Evolutionary conservation across 768 basidiomycete genomes (phyloP).

Genomic region (Collybia sordida): DNA sequence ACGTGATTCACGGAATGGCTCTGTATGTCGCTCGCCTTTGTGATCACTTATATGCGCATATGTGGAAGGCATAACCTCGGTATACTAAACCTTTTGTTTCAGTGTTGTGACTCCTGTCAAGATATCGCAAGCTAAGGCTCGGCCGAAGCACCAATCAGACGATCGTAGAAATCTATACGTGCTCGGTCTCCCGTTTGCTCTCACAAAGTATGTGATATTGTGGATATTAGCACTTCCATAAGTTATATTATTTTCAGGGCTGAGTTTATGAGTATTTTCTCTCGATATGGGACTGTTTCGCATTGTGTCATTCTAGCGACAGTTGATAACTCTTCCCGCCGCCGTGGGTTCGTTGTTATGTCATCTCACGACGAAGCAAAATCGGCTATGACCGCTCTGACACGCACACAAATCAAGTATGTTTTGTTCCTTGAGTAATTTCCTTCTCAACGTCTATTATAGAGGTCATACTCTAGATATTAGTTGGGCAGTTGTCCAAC

Average conservation of each 20-base stretch:
- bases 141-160: conserved; percentile 30
- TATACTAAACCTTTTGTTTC: not conserved
- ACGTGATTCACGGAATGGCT: conserved; percentile 50
- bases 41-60: conserved; percentile 14
- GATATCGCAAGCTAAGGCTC: conserved; percentile 18
- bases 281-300: conserved; percentile 62
- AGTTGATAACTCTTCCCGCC: conserved; percentile 78
- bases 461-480: conserved; percentile 79
- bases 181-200: conserved; percentile 78
- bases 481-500: conserved; percentile 87
- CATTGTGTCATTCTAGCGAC: conserved; percentile 85
- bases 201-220: conserved; percentile 58
- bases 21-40: conserved; percentile 43
- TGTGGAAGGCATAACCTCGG: conserved; percentile 7
- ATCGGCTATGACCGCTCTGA: conserved; percentile 62
- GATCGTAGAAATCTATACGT: conserved; percentile 84
- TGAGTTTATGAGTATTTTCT: conserved; percentile 64
- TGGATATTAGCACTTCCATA: not conserved
- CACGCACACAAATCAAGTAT: conserved; percentile 71
- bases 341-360: conserved; percentile 86
- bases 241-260: conserved; percentile 23
- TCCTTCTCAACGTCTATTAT: not conserved
- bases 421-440: conserved; percentile 7
- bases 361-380: conserved; percentile 70
- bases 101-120: conserved; percentile 40